These are phyloP conservation scores for Xylariales sp. DNA, from an alignment of 2,329 filamentous ascomycete species.

Conservation along the genomic window DNA sequence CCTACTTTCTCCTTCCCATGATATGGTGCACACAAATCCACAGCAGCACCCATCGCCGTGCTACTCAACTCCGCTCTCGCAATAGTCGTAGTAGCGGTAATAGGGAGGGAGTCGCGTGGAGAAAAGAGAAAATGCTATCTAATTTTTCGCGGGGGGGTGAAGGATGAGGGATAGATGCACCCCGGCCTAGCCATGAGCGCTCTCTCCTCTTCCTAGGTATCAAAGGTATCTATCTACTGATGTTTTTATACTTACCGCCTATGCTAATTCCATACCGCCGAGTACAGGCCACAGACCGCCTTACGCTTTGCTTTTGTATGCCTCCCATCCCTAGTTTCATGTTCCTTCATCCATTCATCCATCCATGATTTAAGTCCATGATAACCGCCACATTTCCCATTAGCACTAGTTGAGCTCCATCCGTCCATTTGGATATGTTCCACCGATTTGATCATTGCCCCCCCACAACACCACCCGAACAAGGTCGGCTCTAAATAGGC, in stretches of 20 bases:
- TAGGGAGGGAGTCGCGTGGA: background rate
- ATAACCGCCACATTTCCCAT: constrained; percentile 8
- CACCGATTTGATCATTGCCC: background rate
- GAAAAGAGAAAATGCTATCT: constrained; percentile 34
- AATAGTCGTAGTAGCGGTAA: background rate
- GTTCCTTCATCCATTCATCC: constrained; percentile 20
- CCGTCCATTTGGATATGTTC: constrained; percentile 8
- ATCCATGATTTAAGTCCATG: constrained; percentile 10
- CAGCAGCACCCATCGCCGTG: background rate
- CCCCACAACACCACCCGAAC: constrained; percentile 3
- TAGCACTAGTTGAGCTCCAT: constrained; percentile 4
- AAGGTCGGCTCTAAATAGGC: background rate
- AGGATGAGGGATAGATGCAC: constrained; percentile 9
- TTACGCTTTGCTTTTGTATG: constrained; percentile 22
- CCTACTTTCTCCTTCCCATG: background rate
- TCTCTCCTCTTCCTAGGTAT: constrained; percentile 25
- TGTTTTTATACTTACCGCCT: constrained; percentile 24
- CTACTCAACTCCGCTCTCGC: background rate
- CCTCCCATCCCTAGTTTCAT: constrained; percentile 7
- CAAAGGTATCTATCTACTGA: constrained; percentile 38
- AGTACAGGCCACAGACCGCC: constrained; percentile 20
- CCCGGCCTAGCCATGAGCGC: constrained; percentile 2
- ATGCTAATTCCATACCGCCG: constrained; percentile 11
- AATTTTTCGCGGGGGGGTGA: constrained; percentile 19
- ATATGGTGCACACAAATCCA: background rate